Base-by-base conservation (phyloP, 768 basidiomycete genomes). In the Termitomyces sp. region DNA sequence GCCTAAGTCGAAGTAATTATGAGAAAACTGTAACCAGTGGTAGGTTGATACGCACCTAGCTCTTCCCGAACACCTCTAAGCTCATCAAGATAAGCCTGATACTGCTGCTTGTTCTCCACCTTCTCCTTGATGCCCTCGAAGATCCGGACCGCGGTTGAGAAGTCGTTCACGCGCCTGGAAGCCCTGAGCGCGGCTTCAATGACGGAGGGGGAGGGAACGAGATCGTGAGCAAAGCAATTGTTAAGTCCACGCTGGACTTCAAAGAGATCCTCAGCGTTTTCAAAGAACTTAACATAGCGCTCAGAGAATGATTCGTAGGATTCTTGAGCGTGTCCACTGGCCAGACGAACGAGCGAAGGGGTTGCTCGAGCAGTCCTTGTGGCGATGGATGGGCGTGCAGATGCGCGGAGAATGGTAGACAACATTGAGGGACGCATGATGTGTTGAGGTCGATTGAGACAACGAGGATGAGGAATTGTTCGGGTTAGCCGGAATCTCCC, bases 221-320 rank as follows among this genome's bases (percentile, higher is more conserved):
- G 84, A 73, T 99, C 97, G 72, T 98, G 96, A 2, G 97, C 92
- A 71, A 99, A 99, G 78, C 95, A 98, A 82, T 99, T 99, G 81
- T 99, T 98, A 66, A 99, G 79, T 40, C 97, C 97, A 50, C 97
- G 91, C 75, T 99, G 96, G 62, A 99, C 89, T 79, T 99, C 97
- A 69, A 99, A 99, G 56, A 98, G 82, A 76, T 99, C 97, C 68
- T 94, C 86, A 49, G 93, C 94, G 55, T 84, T 80, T 68, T 90
- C 75, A 82, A 99, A 99, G 75, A 99, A 99, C 62, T 79, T 78
- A 68, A 94, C 87, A 75, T 98, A 98, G 69, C 96, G 92, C 59
- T 86, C 82, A 66, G 91, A 92, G 80, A 98, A 98, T 45, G 89
- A 82, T 71, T 97, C 95, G 73, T 93, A 98, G 17, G 89, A 82